Evolutionary conservation across 208 protist genomes (phyloP), one percentile per base, ranked within the genome.

Genomic region (Leishmania tropica): DNA sequence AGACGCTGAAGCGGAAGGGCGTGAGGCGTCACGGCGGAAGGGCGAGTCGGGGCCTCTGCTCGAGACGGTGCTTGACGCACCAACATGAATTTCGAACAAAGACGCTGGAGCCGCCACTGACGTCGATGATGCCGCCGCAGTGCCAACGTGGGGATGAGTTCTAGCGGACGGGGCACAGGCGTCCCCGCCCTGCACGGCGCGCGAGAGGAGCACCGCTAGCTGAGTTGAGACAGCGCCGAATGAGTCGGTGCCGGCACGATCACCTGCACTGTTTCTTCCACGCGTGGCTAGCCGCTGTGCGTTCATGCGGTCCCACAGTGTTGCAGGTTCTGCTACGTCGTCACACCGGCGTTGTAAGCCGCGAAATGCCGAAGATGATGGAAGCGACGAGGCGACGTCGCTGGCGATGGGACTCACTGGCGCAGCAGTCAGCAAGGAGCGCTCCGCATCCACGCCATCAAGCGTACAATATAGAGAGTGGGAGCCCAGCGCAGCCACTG

Each of bases 321-420:
- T n/a, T 62, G 73, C 35, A 37, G 47, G 24, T 11, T 31, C 73
- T 0, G 21, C 35, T n/a, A 28, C 35, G 35, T 62, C 19, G 6
- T 19, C 17, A 5, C 31, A 1, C 47, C 73, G 56, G 56, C 28
- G 75, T 51, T 65, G 28, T 19, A 28, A 47, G n/a, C n/a, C 15
- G 13, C 53, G 73, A 40, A 51, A 58, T 48, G 31, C 53, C 45
- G 67, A 37, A n/a, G 40, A 80, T 42, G 83, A 86, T 1, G 78
- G 78, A 6, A 82, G 37, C 31, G 83, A 86, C 35, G 73, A 60
- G 24, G 78, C 78, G 28, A 47, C 77, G 74, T 80, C 78, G 68
- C 78, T 86, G 19, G 17, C 78, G 42, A 86, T 86, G 15, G 78
- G 78, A 45, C 83, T 86, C 51, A 83, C 67, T 5, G 54, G 78